Base-by-base conservation (phyloP, 345 rosid genomes). In the Cochlearia excelsa region DNA sequence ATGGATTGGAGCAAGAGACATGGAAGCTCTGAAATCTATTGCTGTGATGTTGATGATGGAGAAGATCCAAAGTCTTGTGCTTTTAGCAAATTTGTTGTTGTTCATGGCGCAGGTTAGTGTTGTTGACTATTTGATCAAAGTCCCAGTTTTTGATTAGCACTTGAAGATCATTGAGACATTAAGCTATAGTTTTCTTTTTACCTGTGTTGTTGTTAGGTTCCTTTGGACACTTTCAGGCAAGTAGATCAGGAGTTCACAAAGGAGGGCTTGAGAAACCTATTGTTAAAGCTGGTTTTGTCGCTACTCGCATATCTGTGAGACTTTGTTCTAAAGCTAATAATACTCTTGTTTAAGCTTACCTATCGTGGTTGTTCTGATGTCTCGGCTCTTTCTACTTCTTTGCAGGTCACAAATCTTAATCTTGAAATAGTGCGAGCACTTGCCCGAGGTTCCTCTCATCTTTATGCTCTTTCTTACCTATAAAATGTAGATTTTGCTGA, bases 191-290 rank as follows among this genome's bases (percentile, higher is more conserved):
- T 6, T 6, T 11, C 23, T 37, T 64, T 6, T 38, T 1, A 16
- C 27, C 68, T 61, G 58, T 47, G 59, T 3, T 37, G 7, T 43
- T 43, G 57, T 71, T 76, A 88, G 98, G 95, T 75, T 92, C 97
- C 35, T 92, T 92, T 74, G 98, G 98, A 46, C 97, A 92, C 65
- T 92, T 88, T 74, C 98, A 92, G 73, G 98, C 98, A 3, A 88
- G 98, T 76, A 80, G 73, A 78, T 92, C 97, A 4, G 91, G 91
- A 33, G 97, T 92, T 72, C 98, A 88, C 51, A 88, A 77, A 77
- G 98, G 98, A 55, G 98, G 94, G 56, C 77, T 92, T 64, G 56
- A 74, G 46, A 81, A 68, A 66, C 73, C 89, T 30, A 65, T 84
- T 51, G 95, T 88, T 52, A 88, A 83, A 80, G 95, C 95, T 65